Percentiles rank a stretch among this genome's conserved stretches.
Conservation (phyloP, 2,329 filamentous ascomycete genomes). For the Paecilomyces sp. region DNA sequence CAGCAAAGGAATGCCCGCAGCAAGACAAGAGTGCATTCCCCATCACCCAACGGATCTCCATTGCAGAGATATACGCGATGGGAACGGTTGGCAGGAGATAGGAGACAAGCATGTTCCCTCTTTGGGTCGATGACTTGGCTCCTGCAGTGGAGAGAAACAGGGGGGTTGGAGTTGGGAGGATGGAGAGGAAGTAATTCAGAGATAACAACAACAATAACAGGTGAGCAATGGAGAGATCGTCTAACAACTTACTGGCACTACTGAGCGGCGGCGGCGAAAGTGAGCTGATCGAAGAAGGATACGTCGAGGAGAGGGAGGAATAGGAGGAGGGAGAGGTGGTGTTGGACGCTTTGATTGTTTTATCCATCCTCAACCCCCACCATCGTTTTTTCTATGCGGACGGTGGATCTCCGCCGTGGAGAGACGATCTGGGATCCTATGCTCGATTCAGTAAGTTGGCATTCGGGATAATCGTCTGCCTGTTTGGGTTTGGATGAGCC, state of each 20-base stretch:
- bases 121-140: too few relatives aligned
- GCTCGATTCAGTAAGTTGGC: not conserved
- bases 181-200: not conserved
- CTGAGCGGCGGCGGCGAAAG: not conserved
- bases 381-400: not conserved
- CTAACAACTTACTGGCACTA: not conserved
- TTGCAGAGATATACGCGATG: not conserved
- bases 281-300: constrained; percentile 1
- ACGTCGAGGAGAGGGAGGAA: not conserved
- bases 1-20: constrained; percentile 18
- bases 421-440: not conserved
- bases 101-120: not conserved
- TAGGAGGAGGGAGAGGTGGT: not conserved
- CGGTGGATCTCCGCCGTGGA: not conserved
- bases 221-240: not conserved
- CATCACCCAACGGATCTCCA: not conserved
- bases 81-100: not conserved
- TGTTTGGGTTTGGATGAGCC: not conserved
- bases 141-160: not conserved
- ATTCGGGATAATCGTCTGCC: not conserved
- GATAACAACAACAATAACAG: not conserved
- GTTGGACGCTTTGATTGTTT: not conserved
- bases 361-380: not conserved
- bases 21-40: not conserved
- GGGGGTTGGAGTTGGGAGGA: not conserved